These are phyloP conservation scores for Ceratocystiopsis minuta DNA, from an alignment of 2,329 filamentous ascomycete species.

Conservation along the genomic window DNA sequence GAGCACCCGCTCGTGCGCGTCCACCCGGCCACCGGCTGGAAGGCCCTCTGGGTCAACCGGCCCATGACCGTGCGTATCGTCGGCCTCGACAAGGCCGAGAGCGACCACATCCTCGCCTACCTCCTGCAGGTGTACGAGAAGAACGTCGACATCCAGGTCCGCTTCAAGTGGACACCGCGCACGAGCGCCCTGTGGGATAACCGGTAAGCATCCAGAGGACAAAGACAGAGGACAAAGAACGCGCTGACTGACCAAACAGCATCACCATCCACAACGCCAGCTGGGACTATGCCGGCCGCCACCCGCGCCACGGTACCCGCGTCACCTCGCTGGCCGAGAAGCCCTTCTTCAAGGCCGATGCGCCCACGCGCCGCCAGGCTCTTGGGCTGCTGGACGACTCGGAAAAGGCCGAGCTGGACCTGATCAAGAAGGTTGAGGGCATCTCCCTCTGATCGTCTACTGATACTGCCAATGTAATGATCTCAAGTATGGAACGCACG, in stretches of 20 bases:
- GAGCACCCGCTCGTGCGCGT: slow-evolving; percentile 51
- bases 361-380: slow-evolving; percentile 48
- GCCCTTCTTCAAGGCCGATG: slow-evolving; percentile 46
- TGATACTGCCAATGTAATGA: no score
- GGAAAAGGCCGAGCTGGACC: slow-evolving; percentile 18
- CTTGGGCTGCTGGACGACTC: slow-evolving; percentile 43
- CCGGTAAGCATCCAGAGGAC: slow-evolving; percentile 20
- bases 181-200: slow-evolving; percentile 59
- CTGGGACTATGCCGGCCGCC: slow-evolving; percentile 51
- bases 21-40: slow-evolving; percentile 56
- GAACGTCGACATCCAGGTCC: slow-evolving; percentile 53
- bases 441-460: slow-evolving; percentile 7
- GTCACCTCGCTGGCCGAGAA: slow-evolving; percentile 55
- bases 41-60: slow-evolving; percentile 53
- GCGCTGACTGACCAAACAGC: slow-evolving; percentile 17
- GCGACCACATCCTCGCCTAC: slow-evolving; percentile 48
- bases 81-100: slow-evolving; percentile 50
- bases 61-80: slow-evolving; percentile 51
- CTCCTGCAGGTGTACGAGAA: slow-evolving; percentile 50
- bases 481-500: neutral
- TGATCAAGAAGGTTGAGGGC: slow-evolving; percentile 6
- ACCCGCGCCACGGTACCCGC: slow-evolving; percentile 53
- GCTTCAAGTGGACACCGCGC: slow-evolving; percentile 51
- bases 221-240: no score
- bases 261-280: slow-evolving; percentile 59